Conservation (phyloP, 1,139 yeast species). For the Suhomyces anneliseae region DNA sequence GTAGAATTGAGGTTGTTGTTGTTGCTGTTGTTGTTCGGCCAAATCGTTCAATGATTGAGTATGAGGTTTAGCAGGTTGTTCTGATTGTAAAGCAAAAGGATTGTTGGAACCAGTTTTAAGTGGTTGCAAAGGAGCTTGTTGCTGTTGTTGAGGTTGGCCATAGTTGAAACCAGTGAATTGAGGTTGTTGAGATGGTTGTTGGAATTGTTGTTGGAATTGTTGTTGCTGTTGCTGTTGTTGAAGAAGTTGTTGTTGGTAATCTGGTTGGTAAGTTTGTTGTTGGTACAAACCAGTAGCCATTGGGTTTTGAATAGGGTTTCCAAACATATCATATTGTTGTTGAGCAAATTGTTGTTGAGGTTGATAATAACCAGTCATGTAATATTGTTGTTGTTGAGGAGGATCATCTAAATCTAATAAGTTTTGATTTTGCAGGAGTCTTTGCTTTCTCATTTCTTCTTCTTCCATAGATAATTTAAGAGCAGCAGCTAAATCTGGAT, state of each 20-base stretch:
- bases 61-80: constrained; percentile 13
- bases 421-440: constrained; percentile 48
- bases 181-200: constrained; percentile 8
- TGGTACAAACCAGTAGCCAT: constrained; percentile 52
- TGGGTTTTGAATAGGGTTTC: constrained; percentile 67
- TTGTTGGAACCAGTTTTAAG: constrained; percentile 83
- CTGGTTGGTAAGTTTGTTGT: constrained; percentile 27
- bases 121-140: constrained; percentile 44
- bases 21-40: constrained; percentile 24
- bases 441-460: constrained; percentile 69
- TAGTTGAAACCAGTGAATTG: constrained; percentile 8
- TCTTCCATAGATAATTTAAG: constrained; percentile 84
- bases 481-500: constrained; percentile 79
- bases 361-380: constrained; percentile 36
- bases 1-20: constrained; percentile 22
- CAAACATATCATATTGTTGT: constrained; percentile 67
- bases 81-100: constrained; percentile 69
- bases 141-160: constrained; percentile 37
- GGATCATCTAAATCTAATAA: constrained; percentile 55
- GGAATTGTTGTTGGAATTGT: constrained; percentile 11
- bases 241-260: constrained; percentile 25
- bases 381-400: constrained; percentile 29
- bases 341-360: constrained; percentile 24
- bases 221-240: constrained; percentile 39
- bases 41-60: constrained; percentile 20